phyloP scores from a whole-genome alignment of 1,284 basidiomycete genomes.

The Vanrija sp. region DNA sequence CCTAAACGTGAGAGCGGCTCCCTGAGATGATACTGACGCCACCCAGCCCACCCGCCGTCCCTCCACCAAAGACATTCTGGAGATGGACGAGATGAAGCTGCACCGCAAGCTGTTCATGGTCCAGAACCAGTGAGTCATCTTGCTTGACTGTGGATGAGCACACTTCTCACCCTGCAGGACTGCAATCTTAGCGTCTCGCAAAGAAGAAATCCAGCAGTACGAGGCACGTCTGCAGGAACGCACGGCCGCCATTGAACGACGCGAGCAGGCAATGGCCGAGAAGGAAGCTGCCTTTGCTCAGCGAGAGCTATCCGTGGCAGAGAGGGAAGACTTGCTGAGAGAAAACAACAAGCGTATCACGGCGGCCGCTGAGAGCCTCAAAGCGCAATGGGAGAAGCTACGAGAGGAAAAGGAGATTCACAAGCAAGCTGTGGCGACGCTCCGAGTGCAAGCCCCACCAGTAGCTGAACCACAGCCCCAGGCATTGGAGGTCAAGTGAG shows the following conservation, averaged over 20 bases:
- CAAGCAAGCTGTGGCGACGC: constrained; percentile 16
- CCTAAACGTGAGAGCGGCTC: constrained; percentile 32
- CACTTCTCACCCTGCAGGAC: constrained; percentile 16
- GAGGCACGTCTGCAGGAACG: constrained; percentile 32
- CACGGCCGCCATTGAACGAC: constrained; percentile 16
- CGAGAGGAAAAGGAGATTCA: constrained; percentile 56
- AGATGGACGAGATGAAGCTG: constrained; percentile 48
- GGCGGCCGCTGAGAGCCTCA: constrained; percentile 59
- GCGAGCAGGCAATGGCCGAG: constrained; percentile 37
- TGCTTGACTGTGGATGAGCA: constrained; percentile 18
- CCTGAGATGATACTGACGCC: neutral
- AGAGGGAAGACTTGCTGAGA: constrained; percentile 63
- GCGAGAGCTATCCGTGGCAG: constrained; percentile 13
- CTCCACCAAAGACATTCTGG: constrained; percentile 43
- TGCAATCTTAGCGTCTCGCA: constrained; percentile 32
- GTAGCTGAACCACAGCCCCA: neutral
- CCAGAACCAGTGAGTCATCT: constrained; percentile 52
- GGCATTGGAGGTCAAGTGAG: neutral
- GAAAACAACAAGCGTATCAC: constrained; percentile 65
- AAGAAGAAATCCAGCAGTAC: constrained; percentile 56
- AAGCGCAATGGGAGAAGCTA: constrained; percentile 53
- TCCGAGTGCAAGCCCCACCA: neutral
- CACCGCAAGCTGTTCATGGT: constrained; percentile 46
- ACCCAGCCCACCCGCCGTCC: constrained; percentile 41
- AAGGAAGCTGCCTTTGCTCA: constrained; percentile 39